A percentile compares a stretch with the other conserved stretches of the same genome.
These are phyloP conservation scores for Botrytis fabae DNA, from an alignment of 2,329 filamentous ascomycete species.

Conservation along the genomic window DNA sequence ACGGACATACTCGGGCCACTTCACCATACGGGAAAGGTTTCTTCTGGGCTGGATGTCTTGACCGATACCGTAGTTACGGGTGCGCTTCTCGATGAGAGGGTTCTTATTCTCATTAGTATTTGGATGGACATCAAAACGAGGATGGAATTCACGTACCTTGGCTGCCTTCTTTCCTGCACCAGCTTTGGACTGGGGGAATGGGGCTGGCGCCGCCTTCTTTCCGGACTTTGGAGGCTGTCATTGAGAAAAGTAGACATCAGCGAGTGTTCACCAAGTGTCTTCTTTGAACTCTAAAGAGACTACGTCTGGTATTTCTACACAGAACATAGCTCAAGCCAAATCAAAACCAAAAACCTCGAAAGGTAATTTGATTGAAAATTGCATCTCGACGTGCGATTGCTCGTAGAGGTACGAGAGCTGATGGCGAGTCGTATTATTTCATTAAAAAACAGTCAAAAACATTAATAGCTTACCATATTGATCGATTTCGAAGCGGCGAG, in stretches of 20 bases:
- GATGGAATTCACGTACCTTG: slow-evolving; percentile 69
- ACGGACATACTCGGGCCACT: slow-evolving; percentile 99
- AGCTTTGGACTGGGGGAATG: slow-evolving; percentile 94
- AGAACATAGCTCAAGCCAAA: slow-evolving; percentile 63
- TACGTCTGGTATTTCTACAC: slow-evolving; percentile 41
- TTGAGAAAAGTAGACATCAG: slow-evolving; percentile 99
- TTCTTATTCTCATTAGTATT: slow-evolving; percentile 60
- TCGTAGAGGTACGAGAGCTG: slow-evolving; percentile 44
- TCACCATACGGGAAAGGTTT: slow-evolving; percentile 97
- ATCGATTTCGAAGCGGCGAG: slow-evolving; percentile 46
- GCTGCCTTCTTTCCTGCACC: slow-evolving; percentile 83
- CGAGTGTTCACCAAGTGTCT: slow-evolving; percentile 76
- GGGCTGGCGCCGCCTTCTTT: slow-evolving; percentile 97
- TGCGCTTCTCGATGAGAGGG: slow-evolving; percentile 97
- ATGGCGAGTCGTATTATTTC: slow-evolving; percentile 38
- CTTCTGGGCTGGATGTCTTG: slow-evolving; percentile 97
- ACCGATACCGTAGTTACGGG: slow-evolving; percentile 97
- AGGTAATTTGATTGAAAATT: slow-evolving; percentile 38
- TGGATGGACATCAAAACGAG: slow-evolving; percentile 14
- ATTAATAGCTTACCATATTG: slow-evolving; percentile 62
- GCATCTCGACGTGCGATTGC: slow-evolving; percentile 43
- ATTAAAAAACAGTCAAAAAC: slow-evolving; percentile 35
- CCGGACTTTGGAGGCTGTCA: slow-evolving; percentile 98
- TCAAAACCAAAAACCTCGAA: slow-evolving; percentile 51
- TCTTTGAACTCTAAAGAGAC: slow-evolving; percentile 93